Evolutionary conservation across 2,329 filamentous ascomycete genomes (phyloP).

Genomic region (Hawksworthiomyces lignivorus): DNA sequence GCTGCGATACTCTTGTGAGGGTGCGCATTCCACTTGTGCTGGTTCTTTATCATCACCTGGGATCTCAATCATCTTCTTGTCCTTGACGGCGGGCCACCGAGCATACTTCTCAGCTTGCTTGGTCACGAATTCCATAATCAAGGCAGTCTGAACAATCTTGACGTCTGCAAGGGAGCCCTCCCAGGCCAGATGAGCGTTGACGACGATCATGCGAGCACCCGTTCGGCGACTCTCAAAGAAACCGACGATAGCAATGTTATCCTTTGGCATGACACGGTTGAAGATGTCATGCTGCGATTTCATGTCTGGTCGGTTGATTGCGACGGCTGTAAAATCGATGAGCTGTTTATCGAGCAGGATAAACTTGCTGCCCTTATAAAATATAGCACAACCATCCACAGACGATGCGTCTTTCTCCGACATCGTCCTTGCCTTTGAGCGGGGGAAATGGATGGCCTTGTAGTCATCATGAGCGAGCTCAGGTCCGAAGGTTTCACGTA

Average conservation of each 20-base stretch:
- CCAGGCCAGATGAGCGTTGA: conserved; percentile 94
- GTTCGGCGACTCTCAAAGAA: conserved; percentile 90
- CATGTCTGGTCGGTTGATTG: conserved; percentile 92
- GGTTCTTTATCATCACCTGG: conserved; percentile 32
- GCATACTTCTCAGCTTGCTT: conserved; percentile 82
- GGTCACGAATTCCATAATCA: conserved; percentile 85
- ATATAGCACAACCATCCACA: conserved; percentile 96
- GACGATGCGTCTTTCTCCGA: conserved; percentile 74
- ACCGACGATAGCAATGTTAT: conserved; percentile 87
- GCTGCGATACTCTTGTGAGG: conserved; percentile 78
- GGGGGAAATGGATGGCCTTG: conserved; percentile 89
- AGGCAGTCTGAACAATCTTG: conserved; percentile 92
- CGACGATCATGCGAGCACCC: conserved; percentile 84
- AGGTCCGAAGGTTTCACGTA: conserved; percentile 85
- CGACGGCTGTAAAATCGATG: conserved; percentile 84
- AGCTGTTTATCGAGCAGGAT: conserved; percentile 90
- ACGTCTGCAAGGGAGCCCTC: conserved; percentile 86
- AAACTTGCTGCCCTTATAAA: conserved; percentile 82
- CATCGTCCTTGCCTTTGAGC: conserved; percentile 87
- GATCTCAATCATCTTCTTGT: conserved; percentile 59
- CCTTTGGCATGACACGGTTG: conserved; percentile 96
- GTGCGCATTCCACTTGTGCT: conserved; percentile 57
- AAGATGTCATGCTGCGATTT: conserved; percentile 97
- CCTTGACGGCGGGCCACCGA: conserved; percentile 69
- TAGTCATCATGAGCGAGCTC: conserved; percentile 81